A percentile compares a stretch with the other conserved stretches of the same genome.
Conservation (phyloP, 2,329 filamentous ascomycete genomes). For the Emydomyces testavorans region DNA sequence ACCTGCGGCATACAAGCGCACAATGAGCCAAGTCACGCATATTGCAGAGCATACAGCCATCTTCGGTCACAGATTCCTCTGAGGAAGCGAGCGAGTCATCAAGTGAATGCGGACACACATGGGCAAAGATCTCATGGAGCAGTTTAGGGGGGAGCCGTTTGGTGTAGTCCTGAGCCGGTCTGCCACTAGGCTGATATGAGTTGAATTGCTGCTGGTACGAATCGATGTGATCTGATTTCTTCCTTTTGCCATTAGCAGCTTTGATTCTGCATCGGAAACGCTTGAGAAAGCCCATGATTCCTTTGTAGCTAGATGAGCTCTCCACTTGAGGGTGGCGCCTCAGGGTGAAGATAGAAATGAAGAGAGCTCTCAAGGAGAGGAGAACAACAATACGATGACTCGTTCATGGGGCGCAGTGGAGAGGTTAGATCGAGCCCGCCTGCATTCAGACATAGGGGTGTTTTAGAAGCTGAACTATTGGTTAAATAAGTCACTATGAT, state of each 20-base stretch:
- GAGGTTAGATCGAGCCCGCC: background rate
- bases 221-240: background rate
- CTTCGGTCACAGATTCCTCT: constrained; percentile 65
- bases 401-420: background rate
- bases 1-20: constrained; percentile 59
- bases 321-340: background rate
- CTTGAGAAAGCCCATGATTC: constrained; percentile 19
- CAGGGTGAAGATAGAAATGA: background rate
- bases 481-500: too few species aligned
- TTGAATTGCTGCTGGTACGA: background rate
- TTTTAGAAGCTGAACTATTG: background rate
- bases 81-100: constrained; percentile 72
- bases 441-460: background rate
- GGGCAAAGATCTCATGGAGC: constrained; percentile 64
- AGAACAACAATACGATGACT: background rate
- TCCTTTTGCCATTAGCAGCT: constrained; percentile 14
- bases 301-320: background rate
- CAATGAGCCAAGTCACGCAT: constrained; percentile 77
- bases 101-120: constrained; percentile 68
- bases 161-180: constrained; percentile 27
- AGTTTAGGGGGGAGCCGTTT: constrained; percentile 54
- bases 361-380: background rate
- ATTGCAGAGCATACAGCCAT: constrained; percentile 88
- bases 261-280: constrained; percentile 19
- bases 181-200: background rate